Evolutionary conservation across 306 rosid genomes (phyloP).

Genomic region (Trifolium dubium): DNA sequence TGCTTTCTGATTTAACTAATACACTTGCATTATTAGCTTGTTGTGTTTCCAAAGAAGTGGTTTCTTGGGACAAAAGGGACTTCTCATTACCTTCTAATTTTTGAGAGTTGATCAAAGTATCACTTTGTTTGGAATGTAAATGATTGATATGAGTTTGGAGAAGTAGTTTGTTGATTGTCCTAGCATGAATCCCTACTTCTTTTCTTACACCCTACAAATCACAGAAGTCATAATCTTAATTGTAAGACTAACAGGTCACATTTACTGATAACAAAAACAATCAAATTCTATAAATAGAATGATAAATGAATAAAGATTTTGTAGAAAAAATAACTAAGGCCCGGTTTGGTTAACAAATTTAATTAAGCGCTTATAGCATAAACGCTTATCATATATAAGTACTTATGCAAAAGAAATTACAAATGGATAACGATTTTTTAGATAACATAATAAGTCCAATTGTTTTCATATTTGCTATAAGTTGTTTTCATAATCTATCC

Average conservation of each 20-base stretch:
- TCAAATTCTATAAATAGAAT: neutral
- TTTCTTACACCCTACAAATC: slow-evolving; percentile 89
- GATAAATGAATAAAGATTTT: slow-evolving; percentile 1
- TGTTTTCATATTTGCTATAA: neutral
- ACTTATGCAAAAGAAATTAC: neutral
- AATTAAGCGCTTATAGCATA: neutral
- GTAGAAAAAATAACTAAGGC: neutral
- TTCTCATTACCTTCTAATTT: slow-evolving; percentile 41
- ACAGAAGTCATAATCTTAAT: slow-evolving; percentile 15
- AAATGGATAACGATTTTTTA: no score
- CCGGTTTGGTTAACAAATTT: neutral
- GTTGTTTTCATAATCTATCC: neutral
- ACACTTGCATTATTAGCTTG: slow-evolving; percentile 44
- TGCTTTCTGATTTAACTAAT: slow-evolving; percentile 39
- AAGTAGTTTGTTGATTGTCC: slow-evolving; percentile 63
- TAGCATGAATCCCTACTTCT: slow-evolving; percentile 88
- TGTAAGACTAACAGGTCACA: slow-evolving; percentile 2
- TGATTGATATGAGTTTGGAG: slow-evolving; percentile 41
- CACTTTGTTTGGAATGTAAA: slow-evolving; percentile 46
- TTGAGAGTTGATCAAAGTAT: slow-evolving; percentile 52
- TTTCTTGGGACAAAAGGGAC: slow-evolving; percentile 53
- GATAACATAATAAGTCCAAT: neutral
- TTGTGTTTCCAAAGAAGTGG: slow-evolving; percentile 43
- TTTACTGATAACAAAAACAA: neutral
- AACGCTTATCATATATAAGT: neutral